Base-by-base conservation (phyloP, 768 basidiomycete species). In the Chalciporus pseudorubinellus region DNA sequence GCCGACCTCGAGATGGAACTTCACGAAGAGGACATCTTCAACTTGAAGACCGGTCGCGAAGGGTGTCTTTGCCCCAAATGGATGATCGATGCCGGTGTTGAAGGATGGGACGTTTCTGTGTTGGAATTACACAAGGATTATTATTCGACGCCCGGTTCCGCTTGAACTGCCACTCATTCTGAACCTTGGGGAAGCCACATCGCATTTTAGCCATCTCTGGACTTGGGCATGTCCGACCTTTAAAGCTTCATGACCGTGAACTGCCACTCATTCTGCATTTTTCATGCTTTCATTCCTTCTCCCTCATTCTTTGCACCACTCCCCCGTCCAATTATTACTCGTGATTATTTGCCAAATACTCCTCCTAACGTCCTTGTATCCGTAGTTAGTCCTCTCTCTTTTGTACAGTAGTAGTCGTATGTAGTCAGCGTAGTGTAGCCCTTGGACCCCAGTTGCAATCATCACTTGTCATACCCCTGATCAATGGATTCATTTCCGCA, bases 81-180 rank as follows among this genome's bases (percentile, higher is more conserved):
- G 53, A 50, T 57, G 55, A 39, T 48, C 46, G 9, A 19, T 10
- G 16, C 41, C 0, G 40, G 45, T 6, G 11, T 52, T 13, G 54
- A 58, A 31, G 46, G 46, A n/a, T 58, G 57, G 59, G 34, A 60
- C n/a, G 44, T 29, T 12, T 44, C 45, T 14, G 19, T 36, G n/a
- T 14, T 59, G 24, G 48, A 1, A 5, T 36, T 38, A 43, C 41
- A 36, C 34, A 36, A 36, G 34, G 34, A 36, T 7, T 36, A 36
- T 36, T 36, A 36, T 5, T 3, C 9, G 34, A 14, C 34, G 34
- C n/a, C n/a, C n/a, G 16, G 16, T n/a, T 36, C 34, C n/a, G 14
- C 34, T 44, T 31, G 26, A 28, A n/a, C 26, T 26, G 26, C 26
- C 6, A n/a, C n/a, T n/a, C n/a, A n/a, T n/a, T n/a, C n/a, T n/a